Evolutionary conservation across 805 yeast species (phyloP).

Genomic region (Dipodascus geniculatus): DNA sequence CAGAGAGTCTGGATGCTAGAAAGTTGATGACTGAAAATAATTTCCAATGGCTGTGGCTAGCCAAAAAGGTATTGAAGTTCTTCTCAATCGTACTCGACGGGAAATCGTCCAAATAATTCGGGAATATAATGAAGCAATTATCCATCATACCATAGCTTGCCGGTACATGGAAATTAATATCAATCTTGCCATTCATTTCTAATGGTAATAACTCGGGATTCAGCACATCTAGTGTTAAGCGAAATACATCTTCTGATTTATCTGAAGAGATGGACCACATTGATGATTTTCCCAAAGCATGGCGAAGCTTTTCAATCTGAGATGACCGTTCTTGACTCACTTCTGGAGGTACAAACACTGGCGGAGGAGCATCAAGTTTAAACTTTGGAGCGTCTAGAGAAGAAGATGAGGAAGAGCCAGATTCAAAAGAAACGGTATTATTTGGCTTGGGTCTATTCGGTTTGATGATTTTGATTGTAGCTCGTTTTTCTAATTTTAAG

Average conservation of each 20-base stretch:
- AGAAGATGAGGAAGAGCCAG: not conserved
- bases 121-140: slow-evolving; percentile 12
- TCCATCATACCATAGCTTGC: slow-evolving; percentile 10
- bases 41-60: not conserved
- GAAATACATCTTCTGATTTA: slow-evolving; percentile 3
- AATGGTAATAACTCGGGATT: slow-evolving; percentile 12
- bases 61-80: slow-evolving; percentile 12
- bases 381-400: not conserved
- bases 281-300: slow-evolving; percentile 8
- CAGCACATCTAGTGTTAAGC: slow-evolving; percentile 6
- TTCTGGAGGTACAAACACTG: slow-evolving; percentile 13
- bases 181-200: slow-evolving; percentile 8
- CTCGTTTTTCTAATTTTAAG: slow-evolving; percentile 45
- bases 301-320: slow-evolving; percentile 12
- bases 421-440: not conserved
- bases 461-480: slow-evolving; percentile 50
- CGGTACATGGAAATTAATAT: slow-evolving; percentile 12
- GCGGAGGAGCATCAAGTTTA: not conserved
- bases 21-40: not conserved
- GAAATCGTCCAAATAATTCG: slow-evolving; percentile 7
- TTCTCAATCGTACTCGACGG: slow-evolving; percentile 11
- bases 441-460: slow-evolving; percentile 1
- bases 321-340: slow-evolving; percentile 10
- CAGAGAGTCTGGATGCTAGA: not conserved
- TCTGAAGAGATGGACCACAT: slow-evolving; percentile 3